These are phyloP conservation scores for Glycyrrhiza uralensis DNA, from an alignment of 306 rosid genomes.

Conservation along the genomic window DNA sequence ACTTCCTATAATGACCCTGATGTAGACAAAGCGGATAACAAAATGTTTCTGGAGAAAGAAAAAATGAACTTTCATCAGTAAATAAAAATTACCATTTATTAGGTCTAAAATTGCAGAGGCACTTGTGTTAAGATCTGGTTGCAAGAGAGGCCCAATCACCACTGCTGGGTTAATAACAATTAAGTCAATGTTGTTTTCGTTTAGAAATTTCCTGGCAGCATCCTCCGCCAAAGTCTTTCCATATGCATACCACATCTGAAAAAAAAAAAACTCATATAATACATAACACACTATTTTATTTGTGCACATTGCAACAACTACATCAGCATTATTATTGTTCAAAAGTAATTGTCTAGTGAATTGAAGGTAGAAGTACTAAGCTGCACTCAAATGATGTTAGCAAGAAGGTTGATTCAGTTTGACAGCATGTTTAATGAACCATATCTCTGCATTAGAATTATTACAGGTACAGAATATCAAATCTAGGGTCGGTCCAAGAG, in stretches of 20 bases:
- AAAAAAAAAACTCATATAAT: background rate
- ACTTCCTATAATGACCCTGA: background rate
- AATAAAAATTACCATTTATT: slow-evolving; percentile 47
- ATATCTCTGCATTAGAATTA: background rate
- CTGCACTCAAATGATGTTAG: no score
- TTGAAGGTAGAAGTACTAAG: background rate
- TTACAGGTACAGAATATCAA: background rate
- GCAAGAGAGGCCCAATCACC: slow-evolving; percentile 5
- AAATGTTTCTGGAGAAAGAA: background rate
- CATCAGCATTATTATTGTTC: background rate
- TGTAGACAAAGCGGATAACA: background rate
- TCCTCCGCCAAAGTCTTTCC: slow-evolving; percentile 21
- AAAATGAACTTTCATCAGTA: background rate
- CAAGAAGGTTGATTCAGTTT: background rate
- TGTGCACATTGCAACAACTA: background rate
- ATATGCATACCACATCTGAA: slow-evolving; percentile 22
- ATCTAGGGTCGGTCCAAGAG: no score
- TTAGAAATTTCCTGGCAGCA: background rate
- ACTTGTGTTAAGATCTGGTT: slow-evolving; percentile 50
- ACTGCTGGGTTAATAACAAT: slow-evolving; percentile 21
- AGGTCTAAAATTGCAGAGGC: slow-evolving; percentile 45
- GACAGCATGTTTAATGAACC: background rate
- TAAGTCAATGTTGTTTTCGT: background rate
- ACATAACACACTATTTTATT: background rate
- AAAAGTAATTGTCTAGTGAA: background rate